A percentile compares a stretch with the other conserved stretches of the same genome.
phyloP scores from a whole-genome alignment of 1,284 basidiomycete species.

The Leccinum solheimii region DNA sequence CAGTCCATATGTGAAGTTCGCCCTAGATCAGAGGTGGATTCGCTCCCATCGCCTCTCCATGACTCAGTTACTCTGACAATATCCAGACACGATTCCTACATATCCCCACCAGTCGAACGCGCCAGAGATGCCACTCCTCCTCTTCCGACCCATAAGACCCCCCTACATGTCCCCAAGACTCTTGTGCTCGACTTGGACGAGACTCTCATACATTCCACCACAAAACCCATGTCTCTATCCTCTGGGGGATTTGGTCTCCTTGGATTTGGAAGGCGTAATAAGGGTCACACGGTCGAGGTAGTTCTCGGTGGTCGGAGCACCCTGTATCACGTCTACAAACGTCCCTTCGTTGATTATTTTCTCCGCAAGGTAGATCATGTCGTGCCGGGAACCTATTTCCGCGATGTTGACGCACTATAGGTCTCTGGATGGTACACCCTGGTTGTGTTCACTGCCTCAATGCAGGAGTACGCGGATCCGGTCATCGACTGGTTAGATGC shows the following conservation, averaged over 20 bases:
- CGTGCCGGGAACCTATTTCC: neutral
- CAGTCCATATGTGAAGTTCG: conserved; percentile 6
- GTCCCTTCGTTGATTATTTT: conserved; percentile 96
- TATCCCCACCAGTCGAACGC: conserved; percentile 30
- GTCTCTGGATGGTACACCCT: conserved; percentile 99
- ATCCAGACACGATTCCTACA: conserved; percentile 17
- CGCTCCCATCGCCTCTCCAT: conserved; percentile 25
- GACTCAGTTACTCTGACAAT: conserved; percentile 16
- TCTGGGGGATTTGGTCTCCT: conserved; percentile 60
- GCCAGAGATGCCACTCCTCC: conserved; percentile 52
- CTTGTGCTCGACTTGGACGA: conserved; percentile 96
- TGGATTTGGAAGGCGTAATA: conserved; percentile 61
- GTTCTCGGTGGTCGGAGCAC: conserved; percentile 87
- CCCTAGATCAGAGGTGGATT: conserved; percentile 13
- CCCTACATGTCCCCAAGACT: conserved; percentile 84
- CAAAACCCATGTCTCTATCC: conserved; percentile 63
- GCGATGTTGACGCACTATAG: conserved; percentile 43
- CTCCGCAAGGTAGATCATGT: conserved; percentile 72
- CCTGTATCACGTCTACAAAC: conserved; percentile 97
- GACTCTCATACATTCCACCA: conserved; percentile 97
- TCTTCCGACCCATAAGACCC: conserved; percentile 53
- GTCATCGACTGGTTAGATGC: conserved; percentile 99
- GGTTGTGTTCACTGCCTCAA: conserved; percentile 97
- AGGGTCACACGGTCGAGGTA: conserved; percentile 94
- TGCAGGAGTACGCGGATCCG: conserved; percentile 99